Base-by-base conservation (phyloP, 495 filamentous ascomycete species). In the Hypoxylon lenormandii region DNA sequence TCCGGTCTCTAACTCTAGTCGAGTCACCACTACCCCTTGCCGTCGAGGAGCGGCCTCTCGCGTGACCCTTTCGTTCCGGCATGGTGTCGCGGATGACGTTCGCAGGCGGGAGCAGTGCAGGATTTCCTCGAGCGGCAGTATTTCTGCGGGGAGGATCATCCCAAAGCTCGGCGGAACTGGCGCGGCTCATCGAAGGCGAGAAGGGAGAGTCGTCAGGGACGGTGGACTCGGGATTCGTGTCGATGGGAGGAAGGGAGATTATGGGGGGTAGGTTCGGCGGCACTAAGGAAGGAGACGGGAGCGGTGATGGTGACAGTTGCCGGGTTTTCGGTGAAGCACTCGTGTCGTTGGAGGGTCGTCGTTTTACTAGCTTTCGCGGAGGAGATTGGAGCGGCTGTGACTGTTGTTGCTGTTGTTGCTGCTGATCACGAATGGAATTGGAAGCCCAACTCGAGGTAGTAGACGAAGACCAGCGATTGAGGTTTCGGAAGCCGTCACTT, bases 401-500 rank as follows among this genome's bases (percentile, higher is more conserved):
- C 16, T 65, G 51, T 11, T 37, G 53, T 18, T 62, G 60, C 23
- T 64, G 55, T 21, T 55, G 55, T 42, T 59, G 63, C 4, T 58
- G 37, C 16, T 50, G 18, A 47, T 69, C 61, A 46, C 83, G 80
- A 48, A 80, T 76, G 11, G 66, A 66, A 3, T 83, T 78, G 38
- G 90, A 90, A 28, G 83, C 78, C 47, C 81, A 86, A 76, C 90
- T 93, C 45, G 89, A 92, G 8, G 84, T 74, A 18, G 92, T 92
- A 3, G 90, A 92, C 23, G 89, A 86, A 23, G 91, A 94, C 92
- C 91, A 94, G 55, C 91, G 88, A 77, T 94, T 92, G 72, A 92
- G 83, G 60, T 88, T 92, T 30, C 86, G 87, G 42, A 92, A 78
- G 3, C 88, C 87, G 72, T 92, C 90, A 70, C 81, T 84, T 59